phyloP scores from a whole-genome alignment of 139 green algal species.

The Coccomyxa sp. region DNA sequence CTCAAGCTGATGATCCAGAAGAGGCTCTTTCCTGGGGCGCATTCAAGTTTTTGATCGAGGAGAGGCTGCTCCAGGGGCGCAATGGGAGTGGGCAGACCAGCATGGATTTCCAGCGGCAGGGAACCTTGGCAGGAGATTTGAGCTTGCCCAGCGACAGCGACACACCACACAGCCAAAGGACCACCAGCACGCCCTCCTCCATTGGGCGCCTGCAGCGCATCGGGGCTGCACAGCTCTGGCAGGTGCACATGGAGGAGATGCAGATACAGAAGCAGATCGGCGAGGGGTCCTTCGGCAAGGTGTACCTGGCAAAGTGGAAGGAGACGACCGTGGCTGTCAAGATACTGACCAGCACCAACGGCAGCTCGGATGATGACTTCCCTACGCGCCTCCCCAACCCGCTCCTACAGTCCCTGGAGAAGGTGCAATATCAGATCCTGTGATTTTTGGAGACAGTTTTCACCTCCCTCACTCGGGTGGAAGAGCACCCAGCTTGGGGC shows the following conservation, averaged over 20 bases:
- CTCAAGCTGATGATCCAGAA: too few relatives aligned
- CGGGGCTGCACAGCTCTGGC: neutral
- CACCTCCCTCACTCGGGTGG: too few relatives aligned
- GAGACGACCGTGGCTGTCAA: slow-evolving; percentile 61
- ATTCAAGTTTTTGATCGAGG: too few relatives aligned
- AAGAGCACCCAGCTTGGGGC: too few relatives aligned
- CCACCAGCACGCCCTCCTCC: neutral
- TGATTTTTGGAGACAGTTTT: neutral
- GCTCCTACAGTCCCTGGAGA: slow-evolving; percentile 16
- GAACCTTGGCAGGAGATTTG: neutral
- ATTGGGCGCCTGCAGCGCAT: neutral
- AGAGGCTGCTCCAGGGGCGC: neutral
- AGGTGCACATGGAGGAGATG: slow-evolving; percentile 20
- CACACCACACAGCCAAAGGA: neutral
- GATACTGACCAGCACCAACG: slow-evolving; percentile 33
- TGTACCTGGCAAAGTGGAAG: slow-evolving; percentile 58
- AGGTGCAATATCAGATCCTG: slow-evolving; percentile 4
- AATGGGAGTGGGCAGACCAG: neutral
- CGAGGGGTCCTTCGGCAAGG: slow-evolving; percentile 58
- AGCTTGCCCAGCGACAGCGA: neutral
- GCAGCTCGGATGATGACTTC: slow-evolving; percentile 23
- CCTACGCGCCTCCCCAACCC: slow-evolving; percentile 18
- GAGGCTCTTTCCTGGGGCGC: too few relatives aligned
- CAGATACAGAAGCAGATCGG: slow-evolving; percentile 55
- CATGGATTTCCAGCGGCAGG: neutral